phyloP scores from a whole-genome alignment of 768 basidiomycete genomes.

The Lactarius indigo region DNA sequence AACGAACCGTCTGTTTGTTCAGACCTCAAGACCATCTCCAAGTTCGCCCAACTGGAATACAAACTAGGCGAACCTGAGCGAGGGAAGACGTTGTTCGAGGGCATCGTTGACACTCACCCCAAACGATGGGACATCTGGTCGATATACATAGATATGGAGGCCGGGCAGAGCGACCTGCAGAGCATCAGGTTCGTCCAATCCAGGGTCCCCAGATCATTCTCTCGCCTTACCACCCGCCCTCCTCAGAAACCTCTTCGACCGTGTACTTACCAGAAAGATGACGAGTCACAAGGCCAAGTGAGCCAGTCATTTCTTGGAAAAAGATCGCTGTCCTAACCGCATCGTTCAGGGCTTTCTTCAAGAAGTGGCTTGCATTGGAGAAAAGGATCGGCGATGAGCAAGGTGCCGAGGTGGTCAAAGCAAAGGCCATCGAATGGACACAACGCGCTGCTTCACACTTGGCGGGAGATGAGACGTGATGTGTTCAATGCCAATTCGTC shows the following conservation, averaged over 20 bases:
- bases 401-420: slow-evolving; percentile 76
- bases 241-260: slow-evolving; percentile 79
- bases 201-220: neutral
- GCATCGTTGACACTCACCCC: slow-evolving; percentile 91
- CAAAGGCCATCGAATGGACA: slow-evolving; percentile 90
- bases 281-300: slow-evolving; percentile 96
- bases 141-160: slow-evolving; percentile 96
- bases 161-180: slow-evolving; percentile 72
- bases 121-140: slow-evolving; percentile 96
- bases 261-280: slow-evolving; percentile 80
- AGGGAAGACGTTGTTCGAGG: slow-evolving; percentile 94
- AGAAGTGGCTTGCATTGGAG: slow-evolving; percentile 94
- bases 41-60: slow-evolving; percentile 94
- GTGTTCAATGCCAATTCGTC: slow-evolving; percentile 11
- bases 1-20: neutral
- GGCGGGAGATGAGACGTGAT: slow-evolving; percentile 12
- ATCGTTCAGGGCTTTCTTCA: slow-evolving; percentile 77
- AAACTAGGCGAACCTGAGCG: slow-evolving; percentile 91
- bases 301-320: slow-evolving; percentile 32
- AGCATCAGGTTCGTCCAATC: slow-evolving; percentile 56
- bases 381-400: slow-evolving; percentile 82
- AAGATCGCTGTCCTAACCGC: neutral
- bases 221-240: neutral
- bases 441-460: slow-evolving; percentile 47
- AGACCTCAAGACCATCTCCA: slow-evolving; percentile 96